phyloP scores from a whole-genome alignment of 2,329 filamentous ascomycete genomes.

The Albifimbria verrucaria region DNA sequence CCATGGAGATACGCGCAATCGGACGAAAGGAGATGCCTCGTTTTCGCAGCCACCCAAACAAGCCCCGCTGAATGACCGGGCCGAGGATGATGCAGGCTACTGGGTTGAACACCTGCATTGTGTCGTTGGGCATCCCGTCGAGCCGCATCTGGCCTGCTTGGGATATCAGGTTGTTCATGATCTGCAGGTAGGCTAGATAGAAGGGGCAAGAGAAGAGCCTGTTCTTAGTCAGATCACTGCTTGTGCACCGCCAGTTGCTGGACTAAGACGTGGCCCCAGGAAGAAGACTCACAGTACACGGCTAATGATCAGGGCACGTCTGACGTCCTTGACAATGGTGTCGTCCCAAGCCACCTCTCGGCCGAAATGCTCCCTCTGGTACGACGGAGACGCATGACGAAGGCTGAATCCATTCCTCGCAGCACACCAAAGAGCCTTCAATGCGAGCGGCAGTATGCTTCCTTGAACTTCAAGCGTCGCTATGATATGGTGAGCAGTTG shows the following conservation, averaged over 20 bases:
- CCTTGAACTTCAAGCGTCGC: neutral
- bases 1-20: constrained; percentile 48
- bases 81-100: constrained; percentile 51
- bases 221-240: neutral
- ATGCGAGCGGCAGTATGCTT: neutral
- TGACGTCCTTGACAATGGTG: neutral
- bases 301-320: neutral
- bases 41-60: constrained; percentile 49
- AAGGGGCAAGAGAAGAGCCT: constrained; percentile 6
- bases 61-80: constrained; percentile 47
- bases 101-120: constrained; percentile 52
- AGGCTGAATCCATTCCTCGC: neutral
- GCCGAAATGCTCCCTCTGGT: neutral
- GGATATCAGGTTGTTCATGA: constrained; percentile 51
- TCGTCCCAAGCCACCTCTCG: neutral
- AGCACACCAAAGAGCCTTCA: constrained; percentile 1
- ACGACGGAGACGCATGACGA: neutral
- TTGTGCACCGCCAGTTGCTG: neutral
- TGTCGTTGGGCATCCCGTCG: constrained; percentile 52
- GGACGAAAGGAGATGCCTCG: constrained; percentile 46
- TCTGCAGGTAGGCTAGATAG: constrained; percentile 47
- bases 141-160: constrained; percentile 52
- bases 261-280: no score
- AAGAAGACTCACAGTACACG: neutral
- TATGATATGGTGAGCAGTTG: neutral